Evolutionary conservation across 805 yeast genomes (phyloP), one percentile per base, ranked within the genome.

Genomic region (Zygosaccharomyces gambellarensis): DNA sequence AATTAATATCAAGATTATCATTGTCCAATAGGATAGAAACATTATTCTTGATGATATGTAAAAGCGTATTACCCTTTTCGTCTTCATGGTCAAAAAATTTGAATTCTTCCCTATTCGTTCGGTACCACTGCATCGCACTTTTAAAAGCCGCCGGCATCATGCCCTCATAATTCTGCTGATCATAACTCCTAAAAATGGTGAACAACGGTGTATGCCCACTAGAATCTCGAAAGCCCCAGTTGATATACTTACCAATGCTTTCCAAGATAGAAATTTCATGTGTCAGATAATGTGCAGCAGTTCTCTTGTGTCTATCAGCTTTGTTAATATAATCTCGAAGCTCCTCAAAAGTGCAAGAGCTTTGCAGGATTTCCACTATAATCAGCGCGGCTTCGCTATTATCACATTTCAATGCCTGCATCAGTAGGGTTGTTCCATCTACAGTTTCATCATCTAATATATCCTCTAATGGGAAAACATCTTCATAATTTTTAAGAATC

Each of bases 181-280:
- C 97, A 65, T 90, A 90, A 54, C 90, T 81, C 47, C 96, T 70
- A 54, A 88, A 81, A 2, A 87, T 67, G 2, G 88, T 77, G 65
- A 85, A 80, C 8, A 92, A 68, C 0, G 97, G 95, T 0, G 97
- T 87, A 57, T 86, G 87, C 0, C 83, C 80, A 51, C 77, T 80
- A 10, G 59, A 53, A 61, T 90, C 97, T 45, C 76, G 76, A 11
- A 67, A 62, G 5, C 71, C 73, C 97, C 97, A 92, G 58, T 87
- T 74, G 4, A 90, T 69, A 39, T 71, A 75, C 1, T 62, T 62
- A 0, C 95, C 95, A 9, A 89, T 63, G 12, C 58, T 61, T 0
- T 69, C 61, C 11, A 88, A 75, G 0, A 86, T 64, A 2, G 72
- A 68, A 19, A 76, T 69, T 42, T 80, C 74, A 55, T 83, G 82